These are phyloP conservation scores for Arthrobotrys pseudoclavata DNA, from an alignment of 2,329 filamentous ascomycete species.

Conservation along the genomic window DNA sequence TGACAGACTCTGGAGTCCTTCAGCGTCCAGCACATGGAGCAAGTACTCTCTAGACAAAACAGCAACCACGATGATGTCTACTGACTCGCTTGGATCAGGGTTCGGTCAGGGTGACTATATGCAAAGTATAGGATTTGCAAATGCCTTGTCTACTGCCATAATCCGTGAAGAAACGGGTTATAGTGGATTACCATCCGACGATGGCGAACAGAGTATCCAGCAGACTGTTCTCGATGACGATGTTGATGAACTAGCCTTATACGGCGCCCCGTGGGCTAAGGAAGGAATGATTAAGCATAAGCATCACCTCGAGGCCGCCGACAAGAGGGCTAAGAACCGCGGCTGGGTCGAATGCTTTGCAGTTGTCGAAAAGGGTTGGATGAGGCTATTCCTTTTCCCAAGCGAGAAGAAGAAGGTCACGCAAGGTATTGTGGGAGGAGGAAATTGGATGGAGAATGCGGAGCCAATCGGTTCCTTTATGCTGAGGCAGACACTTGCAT, in stretches of 20 bases:
- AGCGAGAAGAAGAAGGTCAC: constrained; percentile 80
- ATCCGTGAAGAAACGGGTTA: constrained; percentile 81
- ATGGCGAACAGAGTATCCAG: constrained; percentile 73
- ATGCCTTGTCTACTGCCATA: constrained; percentile 94
- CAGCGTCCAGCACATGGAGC: constrained; percentile 93
- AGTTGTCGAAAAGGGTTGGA: constrained; percentile 92
- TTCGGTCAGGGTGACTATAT: constrained; percentile 86
- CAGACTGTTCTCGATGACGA: constrained; percentile 83
- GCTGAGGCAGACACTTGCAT: constrained; percentile 91
- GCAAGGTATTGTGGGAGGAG: constrained; percentile 85
- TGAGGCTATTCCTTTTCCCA: constrained; percentile 94
- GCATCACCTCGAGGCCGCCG: constrained; percentile 89
- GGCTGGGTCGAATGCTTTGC: constrained; percentile 97
- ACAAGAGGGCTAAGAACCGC: constrained; percentile 92
- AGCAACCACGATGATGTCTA: constrained; percentile 84
- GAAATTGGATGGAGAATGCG: constrained; percentile 98
- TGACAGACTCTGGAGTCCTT: constrained; percentile 92
- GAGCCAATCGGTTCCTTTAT: constrained; percentile 89
- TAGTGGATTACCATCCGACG: constrained; percentile 68
- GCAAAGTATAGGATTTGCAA: constrained; percentile 97
- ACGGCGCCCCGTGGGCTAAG: constrained; percentile 97
- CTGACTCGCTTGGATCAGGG: constrained; percentile 86
- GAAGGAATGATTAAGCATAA: constrained; percentile 97
- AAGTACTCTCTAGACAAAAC: constrained; percentile 92
- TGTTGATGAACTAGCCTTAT: constrained; percentile 84